A percentile compares a stretch with the other conserved stretches of the same genome.
These are phyloP conservation scores for Lomentospora prolificans DNA, from an alignment of 2,329 filamentous ascomycete species.

Conservation along the genomic window DNA sequence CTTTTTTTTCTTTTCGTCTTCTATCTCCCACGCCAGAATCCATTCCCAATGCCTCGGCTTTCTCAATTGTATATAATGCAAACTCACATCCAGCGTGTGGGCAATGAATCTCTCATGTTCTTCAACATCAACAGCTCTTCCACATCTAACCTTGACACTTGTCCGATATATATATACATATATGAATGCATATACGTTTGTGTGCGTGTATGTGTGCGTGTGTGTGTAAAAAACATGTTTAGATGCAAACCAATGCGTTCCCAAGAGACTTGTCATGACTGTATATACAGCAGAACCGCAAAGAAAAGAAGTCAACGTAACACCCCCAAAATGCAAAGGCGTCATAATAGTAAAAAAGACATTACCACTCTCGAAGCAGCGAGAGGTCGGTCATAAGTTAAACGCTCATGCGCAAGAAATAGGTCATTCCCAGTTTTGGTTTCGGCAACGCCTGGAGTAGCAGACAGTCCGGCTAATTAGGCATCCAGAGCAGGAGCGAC, in stretches of 20 bases:
- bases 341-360: background rate
- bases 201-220: background rate
- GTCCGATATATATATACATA: background rate
- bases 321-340: background rate
- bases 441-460: background rate
- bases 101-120: background rate
- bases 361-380: background rate
- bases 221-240: conserved; percentile 9
- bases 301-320: conserved; percentile 1
- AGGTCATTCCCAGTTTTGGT: background rate
- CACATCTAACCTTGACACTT: background rate
- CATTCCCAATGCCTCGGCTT: background rate
- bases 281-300: background rate
- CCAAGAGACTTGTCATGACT: conserved; percentile 8
- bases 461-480: background rate
- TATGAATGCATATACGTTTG: background rate
- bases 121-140: background rate
- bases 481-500: background rate
- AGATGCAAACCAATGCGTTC: conserved; percentile 12
- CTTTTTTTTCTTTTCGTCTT: background rate
- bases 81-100: background rate
- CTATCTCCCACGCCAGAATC: background rate
- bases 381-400: conserved; percentile 2
- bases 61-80: background rate
- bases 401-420: background rate